Evolutionary conservation across 495 filamentous ascomycete species (phyloP).

Genomic region (Lasiosphaeria ovina): DNA sequence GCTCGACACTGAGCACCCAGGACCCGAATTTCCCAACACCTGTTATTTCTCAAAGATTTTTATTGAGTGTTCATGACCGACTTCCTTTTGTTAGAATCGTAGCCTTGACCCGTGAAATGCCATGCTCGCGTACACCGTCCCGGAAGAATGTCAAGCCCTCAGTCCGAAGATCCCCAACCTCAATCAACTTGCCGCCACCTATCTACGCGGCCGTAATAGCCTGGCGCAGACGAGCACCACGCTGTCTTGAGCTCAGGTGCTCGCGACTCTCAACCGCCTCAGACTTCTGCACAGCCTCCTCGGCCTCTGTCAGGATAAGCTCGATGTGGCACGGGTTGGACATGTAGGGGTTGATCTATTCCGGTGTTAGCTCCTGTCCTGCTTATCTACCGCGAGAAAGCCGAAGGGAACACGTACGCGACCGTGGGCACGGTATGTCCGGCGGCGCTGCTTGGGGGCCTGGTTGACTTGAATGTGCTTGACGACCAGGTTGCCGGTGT

Average conservation of each 20-base stretch:
- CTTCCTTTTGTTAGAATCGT: constrained; percentile 39
- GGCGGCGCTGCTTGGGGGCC: constrained; percentile 94
- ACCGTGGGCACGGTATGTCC: constrained; percentile 99
- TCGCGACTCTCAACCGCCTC: constrained; percentile 61
- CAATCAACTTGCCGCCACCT: constrained; percentile 15
- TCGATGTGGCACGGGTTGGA: constrained; percentile 99
- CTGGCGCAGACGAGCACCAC: constrained; percentile 70
- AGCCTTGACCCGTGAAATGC: constrained; percentile 41
- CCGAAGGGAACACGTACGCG: constrained; percentile 67
- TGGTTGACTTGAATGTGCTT: constrained; percentile 99
- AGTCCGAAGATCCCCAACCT: constrained; percentile 31
- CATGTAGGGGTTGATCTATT: constrained; percentile 99
- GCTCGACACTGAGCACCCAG: not conserved
- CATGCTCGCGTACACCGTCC: constrained; percentile 44
- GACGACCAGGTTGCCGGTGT: constrained; percentile 92
- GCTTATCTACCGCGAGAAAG: constrained; percentile 10
- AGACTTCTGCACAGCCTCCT: constrained; percentile 87
- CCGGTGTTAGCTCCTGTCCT: constrained; percentile 25
- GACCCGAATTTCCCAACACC: not conserved
- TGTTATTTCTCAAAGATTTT: constrained; percentile 28
- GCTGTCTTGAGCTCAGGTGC: constrained; percentile 82
- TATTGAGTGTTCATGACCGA: constrained; percentile 41
- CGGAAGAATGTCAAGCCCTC: constrained; percentile 41
- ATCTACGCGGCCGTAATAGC: constrained; percentile 78
- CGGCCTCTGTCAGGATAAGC: constrained; percentile 94